Evolutionary conservation across 108 stramenopile genomes (phyloP).

Genomic region (Mediolabrus comicus): DNA sequence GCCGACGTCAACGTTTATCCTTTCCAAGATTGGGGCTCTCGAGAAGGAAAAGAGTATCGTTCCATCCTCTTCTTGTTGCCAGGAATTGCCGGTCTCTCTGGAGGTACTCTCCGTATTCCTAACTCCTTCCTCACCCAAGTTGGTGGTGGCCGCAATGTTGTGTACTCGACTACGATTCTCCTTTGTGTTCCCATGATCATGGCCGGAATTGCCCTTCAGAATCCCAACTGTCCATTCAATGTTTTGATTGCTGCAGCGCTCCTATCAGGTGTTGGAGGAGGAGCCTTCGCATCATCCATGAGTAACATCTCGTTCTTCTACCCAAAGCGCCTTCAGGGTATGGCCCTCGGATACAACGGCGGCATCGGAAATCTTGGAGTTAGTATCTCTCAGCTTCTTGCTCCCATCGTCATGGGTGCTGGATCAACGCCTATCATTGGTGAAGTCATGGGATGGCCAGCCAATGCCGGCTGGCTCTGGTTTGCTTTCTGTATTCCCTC

Average conservation of each 20-base stretch:
- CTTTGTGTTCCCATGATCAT: constrained; percentile 38
- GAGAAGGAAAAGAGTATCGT: constrained; percentile 26
- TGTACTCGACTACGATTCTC: constrained; percentile 24
- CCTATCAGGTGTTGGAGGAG: constrained; percentile 30
- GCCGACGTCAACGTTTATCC: constrained; percentile 19
- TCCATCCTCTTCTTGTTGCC: constrained; percentile 29
- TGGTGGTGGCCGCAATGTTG: constrained; percentile 33
- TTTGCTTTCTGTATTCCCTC: constrained; percentile 25
- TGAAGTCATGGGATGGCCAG: constrained; percentile 19
- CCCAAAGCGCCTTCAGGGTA: constrained; percentile 26
- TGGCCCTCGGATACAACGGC: constrained; percentile 28
- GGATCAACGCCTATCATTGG: neutral
- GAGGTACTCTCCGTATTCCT: constrained; percentile 41
- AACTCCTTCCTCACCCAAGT: constrained; percentile 35
- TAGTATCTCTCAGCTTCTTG: constrained; percentile 21
- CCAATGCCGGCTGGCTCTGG: constrained; percentile 39
- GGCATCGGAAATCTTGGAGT: constrained; percentile 37
- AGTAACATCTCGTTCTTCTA: constrained; percentile 36
- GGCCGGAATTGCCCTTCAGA: constrained; percentile 14
- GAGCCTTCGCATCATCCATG: constrained; percentile 38
- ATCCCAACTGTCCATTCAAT: constrained; percentile 16
- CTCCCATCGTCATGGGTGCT: constrained; percentile 28
- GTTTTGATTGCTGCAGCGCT: constrained; percentile 7
- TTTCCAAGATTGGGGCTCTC: constrained; percentile 32
- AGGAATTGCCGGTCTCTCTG: constrained; percentile 30